phyloP scores from a whole-genome alignment of 306 rosid genomes.

The Medicago arabica region DNA sequence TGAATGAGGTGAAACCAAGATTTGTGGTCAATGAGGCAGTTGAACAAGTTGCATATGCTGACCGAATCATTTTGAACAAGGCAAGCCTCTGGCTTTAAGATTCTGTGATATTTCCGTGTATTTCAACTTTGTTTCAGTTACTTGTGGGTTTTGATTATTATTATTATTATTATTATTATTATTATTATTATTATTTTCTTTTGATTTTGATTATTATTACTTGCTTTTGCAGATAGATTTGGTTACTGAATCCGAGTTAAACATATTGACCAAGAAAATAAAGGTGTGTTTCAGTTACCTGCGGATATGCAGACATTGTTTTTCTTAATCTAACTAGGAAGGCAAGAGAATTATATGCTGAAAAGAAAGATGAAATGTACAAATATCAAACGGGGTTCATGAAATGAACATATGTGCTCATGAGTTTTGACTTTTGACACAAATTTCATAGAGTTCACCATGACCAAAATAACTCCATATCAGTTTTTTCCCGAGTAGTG shows the following conservation, averaged over 20 bases:
- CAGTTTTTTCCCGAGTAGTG: neutral
- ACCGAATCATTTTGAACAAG: conserved; percentile 87
- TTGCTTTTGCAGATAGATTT: conserved; percentile 77
- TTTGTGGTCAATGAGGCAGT: conserved; percentile 96
- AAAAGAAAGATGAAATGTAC: neutral
- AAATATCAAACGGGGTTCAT: conserved; percentile 9
- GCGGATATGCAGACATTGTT: neutral
- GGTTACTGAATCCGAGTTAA: conserved; percentile 72
- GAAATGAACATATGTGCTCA: neutral
- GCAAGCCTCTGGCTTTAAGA: conserved; percentile 49
- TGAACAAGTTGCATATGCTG: conserved; percentile 95
- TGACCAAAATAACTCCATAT: conserved; percentile 4
- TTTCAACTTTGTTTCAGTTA: conserved; percentile 12
- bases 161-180: conserved; percentile 26
- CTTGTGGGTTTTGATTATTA: conserved; percentile 14
- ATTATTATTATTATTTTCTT: conserved; percentile 34
- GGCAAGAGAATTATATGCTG: neutral
- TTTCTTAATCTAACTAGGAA: conserved; percentile 23
- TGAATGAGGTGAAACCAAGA: conserved; percentile 89
- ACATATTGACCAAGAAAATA: conserved; percentile 62
- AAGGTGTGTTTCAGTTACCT: conserved; percentile 57
- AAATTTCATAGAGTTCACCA: conserved; percentile 3
- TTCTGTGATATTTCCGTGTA: conserved; percentile 23
- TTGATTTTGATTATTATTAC: conserved; percentile 38
- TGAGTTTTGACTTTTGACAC: neutral